Percentiles rank a stretch among this genome's conserved stretches.
These are phyloP conservation scores for Scenedesmus sp. DNA, from an alignment of 163 green algal species.

Conservation along the genomic window DNA sequence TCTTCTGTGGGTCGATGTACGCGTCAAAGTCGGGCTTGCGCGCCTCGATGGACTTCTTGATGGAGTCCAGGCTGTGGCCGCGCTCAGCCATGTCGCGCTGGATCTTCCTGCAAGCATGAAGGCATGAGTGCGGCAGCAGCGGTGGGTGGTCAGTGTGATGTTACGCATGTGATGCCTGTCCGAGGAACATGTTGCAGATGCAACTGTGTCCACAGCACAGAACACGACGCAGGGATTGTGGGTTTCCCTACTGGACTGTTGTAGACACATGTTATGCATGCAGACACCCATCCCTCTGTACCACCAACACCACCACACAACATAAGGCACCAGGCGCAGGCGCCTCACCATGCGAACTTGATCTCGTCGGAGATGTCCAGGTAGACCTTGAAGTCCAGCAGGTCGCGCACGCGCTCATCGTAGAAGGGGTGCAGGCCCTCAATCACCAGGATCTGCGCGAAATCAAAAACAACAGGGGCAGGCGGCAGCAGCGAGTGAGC, in stretches of 20 bases:
- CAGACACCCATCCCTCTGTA: too few relatives aligned
- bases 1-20: slow-evolving; percentile 99
- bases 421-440: slow-evolving; percentile 99
- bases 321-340: too few relatives aligned
- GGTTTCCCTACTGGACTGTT: too few relatives aligned
- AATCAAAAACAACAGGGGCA: neutral
- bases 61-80: slow-evolving; percentile 92
- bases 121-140: too few relatives aligned
- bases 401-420: slow-evolving; percentile 95
- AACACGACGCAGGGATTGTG: too few relatives aligned
- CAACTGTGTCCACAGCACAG: too few relatives aligned
- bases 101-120: slow-evolving; percentile 85
- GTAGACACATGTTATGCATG: too few relatives aligned
- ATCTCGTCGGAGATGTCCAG: slow-evolving; percentile 99
- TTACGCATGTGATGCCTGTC: neutral
- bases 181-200: too few relatives aligned
- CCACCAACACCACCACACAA: too few relatives aligned
- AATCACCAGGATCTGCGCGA: slow-evolving; percentile 93
- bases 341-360: slow-evolving; percentile 96
- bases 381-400: slow-evolving; percentile 99
- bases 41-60: slow-evolving; percentile 98
- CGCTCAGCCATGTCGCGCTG: slow-evolving; percentile 93
- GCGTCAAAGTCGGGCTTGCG: slow-evolving; percentile 99
- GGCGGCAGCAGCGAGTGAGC: neutral
- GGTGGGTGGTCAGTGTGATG: neutral